phyloP scores from a whole-genome alignment of 2,329 filamentous ascomycete species.

The Phyllosticta ampelicida region DNA sequence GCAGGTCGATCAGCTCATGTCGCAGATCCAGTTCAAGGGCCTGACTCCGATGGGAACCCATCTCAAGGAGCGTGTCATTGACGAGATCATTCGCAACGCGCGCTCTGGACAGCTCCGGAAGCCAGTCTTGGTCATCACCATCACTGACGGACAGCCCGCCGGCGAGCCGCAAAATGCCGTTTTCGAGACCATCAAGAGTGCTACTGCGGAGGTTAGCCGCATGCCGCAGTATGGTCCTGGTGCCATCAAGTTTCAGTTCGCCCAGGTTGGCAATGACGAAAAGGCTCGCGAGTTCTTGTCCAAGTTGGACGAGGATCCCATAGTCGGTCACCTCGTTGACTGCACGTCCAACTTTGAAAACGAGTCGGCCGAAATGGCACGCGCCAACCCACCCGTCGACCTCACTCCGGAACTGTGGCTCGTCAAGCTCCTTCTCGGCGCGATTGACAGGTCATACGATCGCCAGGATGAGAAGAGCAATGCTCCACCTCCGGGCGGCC shows the following conservation, averaged over 20 bases:
- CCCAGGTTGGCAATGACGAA: constrained; percentile 57
- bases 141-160: constrained; percentile 56
- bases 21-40: constrained; percentile 51
- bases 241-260: constrained; percentile 57
- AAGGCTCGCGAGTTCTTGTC: constrained; percentile 53
- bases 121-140: constrained; percentile 54
- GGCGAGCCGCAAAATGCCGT: constrained; percentile 49
- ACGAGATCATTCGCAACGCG: constrained; percentile 46
- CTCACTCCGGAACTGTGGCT: constrained; percentile 56
- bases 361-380: constrained; percentile 55
- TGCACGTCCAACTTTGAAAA: constrained; percentile 62
- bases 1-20: constrained; percentile 49
- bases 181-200: constrained; percentile 46
- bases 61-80: constrained; percentile 52
- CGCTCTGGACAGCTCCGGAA: constrained; percentile 46
- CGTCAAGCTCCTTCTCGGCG: constrained; percentile 56
- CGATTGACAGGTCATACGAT: constrained; percentile 56
- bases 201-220: constrained; percentile 39
- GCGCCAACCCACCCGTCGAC: constrained; percentile 50
- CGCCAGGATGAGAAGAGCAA: constrained; percentile 51
- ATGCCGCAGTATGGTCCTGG: constrained; percentile 42
- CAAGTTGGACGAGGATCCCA: constrained; percentile 53
- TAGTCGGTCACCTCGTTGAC: constrained; percentile 51
- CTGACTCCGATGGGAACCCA: constrained; percentile 56
- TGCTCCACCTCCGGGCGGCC: constrained; percentile 15